phyloP scores from a whole-genome alignment of 768 basidiomycete genomes.

The Termitomyces heimii region DNA sequence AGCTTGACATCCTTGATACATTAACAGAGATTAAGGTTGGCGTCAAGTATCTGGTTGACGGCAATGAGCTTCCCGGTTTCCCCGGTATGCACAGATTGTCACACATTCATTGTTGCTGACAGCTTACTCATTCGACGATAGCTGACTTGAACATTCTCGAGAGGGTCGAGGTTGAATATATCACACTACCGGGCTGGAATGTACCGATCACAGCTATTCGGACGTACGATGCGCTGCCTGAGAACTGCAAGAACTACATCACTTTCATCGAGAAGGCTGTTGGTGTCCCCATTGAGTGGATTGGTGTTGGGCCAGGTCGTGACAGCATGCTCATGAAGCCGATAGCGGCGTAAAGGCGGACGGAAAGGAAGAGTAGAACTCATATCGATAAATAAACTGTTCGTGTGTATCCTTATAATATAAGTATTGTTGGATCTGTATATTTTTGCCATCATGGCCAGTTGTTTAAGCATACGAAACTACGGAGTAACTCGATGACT shows the following conservation, averaged over 20 bases:
- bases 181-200: constrained; percentile 91
- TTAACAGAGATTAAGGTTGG: constrained; percentile 86
- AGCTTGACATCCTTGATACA: constrained; percentile 87
- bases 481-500: neutral
- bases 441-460: neutral
- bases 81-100: constrained; percentile 54
- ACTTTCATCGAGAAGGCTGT: constrained; percentile 78
- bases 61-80: constrained; percentile 75
- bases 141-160: constrained; percentile 84
- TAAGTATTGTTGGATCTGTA: neutral
- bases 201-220: constrained; percentile 58
- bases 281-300: constrained; percentile 78
- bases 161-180: constrained; percentile 79
- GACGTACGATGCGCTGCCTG: constrained; percentile 72
- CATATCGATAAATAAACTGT: neutral
- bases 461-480: neutral
- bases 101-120: neutral
- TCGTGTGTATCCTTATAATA: constrained; percentile 4
- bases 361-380: neutral
- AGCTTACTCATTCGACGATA: constrained; percentile 17
- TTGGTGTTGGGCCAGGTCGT: constrained; percentile 86
- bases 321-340: constrained; percentile 59
- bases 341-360: neutral
- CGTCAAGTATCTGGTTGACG: constrained; percentile 73
- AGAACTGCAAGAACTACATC: constrained; percentile 81